Evolutionary conservation across 2,329 filamentous ascomycete species (phyloP), one percentile per base, ranked within the genome.

Genomic region (Aureobasidium subglaciale): DNA sequence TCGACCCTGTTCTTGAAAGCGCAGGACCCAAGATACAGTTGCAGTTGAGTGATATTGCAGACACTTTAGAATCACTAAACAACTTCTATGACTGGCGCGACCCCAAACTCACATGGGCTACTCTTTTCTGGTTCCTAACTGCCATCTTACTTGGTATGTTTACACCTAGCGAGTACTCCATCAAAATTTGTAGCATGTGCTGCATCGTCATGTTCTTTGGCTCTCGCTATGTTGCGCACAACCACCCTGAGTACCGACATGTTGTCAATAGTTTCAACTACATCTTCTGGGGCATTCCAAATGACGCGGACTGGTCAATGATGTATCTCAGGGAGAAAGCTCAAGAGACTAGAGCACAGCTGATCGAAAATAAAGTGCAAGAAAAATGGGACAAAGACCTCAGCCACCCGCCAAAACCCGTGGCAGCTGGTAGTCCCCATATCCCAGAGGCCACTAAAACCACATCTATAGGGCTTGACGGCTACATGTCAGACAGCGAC

Each of bases 261-360:
- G 57, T 71, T 3, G 65, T 71, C 24, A 67, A 65, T 35, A 66
- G 67, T 2, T 60, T 71, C 22, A 64, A 66, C 42, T 73, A 68
- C 66, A 60, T 67, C 4, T 67, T 71, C 38, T 72, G 70, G 70
- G 68, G 68, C 42, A 69, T 72, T 25, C 71, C 71, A 2, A 71
- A 68, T 5, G 62, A 72, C 55, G 64, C 65, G 1, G 63, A 67
- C 48, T 66, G 67, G 67, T 63, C 65, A 2, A 65, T 68, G 50
- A 59, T 58, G 27, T 68, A 69, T 42, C 56, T 69, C 7, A 60
- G 64, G 22, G 58, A 59, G 10, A 59, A 65, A 55, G 67, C 67
- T 6, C 63, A 67, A 43, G 56, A 62, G 16, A 63, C 57, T 3
- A 63, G 65, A 24, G 61, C 63, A 32, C 30, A 56, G 8, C 22